These are phyloP conservation scores for Clarkia xantiana DNA, from an alignment of 345 rosid species.

Conservation along the genomic window DNA sequence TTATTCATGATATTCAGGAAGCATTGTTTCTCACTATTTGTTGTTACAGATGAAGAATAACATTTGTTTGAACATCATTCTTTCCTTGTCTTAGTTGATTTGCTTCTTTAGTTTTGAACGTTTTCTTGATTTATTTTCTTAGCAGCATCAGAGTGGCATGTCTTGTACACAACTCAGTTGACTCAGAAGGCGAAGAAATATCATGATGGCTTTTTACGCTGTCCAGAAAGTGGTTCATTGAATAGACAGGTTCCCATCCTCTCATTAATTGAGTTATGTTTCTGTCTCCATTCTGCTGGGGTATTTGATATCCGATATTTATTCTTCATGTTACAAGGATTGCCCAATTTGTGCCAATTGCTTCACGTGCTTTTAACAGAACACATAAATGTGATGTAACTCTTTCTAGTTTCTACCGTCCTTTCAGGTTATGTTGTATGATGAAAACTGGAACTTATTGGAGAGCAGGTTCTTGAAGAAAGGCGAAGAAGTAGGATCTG, in stretches of 20 bases:
- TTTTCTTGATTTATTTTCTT: not conserved
- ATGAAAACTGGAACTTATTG: constrained; percentile 28
- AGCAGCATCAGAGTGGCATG: constrained; percentile 21
- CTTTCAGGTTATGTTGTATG: constrained; percentile 31
- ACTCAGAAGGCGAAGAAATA: constrained; percentile 49
- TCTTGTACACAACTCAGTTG: constrained; percentile 34
- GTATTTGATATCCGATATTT: not conserved
- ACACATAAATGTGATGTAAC: not conserved
- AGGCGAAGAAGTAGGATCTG: constrained; percentile 31
- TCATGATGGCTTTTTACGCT: constrained; percentile 44
- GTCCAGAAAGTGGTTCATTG: constrained; percentile 19
- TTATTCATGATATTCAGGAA: no score
- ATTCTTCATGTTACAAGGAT: not conserved
- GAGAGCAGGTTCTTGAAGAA: constrained; percentile 33
- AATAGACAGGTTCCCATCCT: constrained; percentile 32
- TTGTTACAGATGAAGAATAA: no score
- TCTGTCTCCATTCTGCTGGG: not conserved
- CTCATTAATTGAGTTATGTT: not conserved
- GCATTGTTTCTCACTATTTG: no score
- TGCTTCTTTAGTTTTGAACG: no score
- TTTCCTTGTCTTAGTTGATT: no score
- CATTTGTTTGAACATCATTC: no score
- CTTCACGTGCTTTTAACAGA: not conserved
- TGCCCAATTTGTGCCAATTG: no score
- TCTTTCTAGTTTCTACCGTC: not conserved